Evolutionary conservation across 176 grass and related monocot species (phyloP), one percentile per base, ranked within the genome.

Genomic region (Bothriochloa decipiens): DNA sequence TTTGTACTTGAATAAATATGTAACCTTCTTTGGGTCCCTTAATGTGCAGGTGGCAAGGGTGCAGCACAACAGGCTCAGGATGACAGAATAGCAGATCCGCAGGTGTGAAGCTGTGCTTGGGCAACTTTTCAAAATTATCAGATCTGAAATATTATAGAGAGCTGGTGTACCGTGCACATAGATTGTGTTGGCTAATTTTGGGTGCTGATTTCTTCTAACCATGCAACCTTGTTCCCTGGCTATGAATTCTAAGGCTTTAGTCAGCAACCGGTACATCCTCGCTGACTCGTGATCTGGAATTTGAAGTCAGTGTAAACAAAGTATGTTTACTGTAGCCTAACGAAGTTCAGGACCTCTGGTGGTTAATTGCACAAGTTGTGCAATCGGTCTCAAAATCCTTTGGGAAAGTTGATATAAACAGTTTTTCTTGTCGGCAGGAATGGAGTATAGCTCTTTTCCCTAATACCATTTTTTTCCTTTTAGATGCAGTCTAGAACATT

Each of bases 191-290:
- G 18, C 52, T 80, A 69, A 37, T 80, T 83, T 69, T 50, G 69
- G 47, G 68, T 65, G 69, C 52, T 64, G 41, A 87, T 74, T 75
- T 80, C 67, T 33, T 87, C 81, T 90, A 87, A 87, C 81, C 61
- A 74, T 67, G 22, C 37, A 79, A 90, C 68, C 61, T 84, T 67
- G 47, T 74, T 41, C 17, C 14, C 39, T 80, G 88, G 78, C 68
- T 68, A 42, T 65, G 61, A 63, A 74, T 52, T 86, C 15, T 64
- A 45, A 25, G 84, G 67, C 57, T 67, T 65, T 72, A 43, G 28
- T 49, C 57, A 57, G 52, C 2, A 37, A 49, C 55, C 5, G 22
- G 25, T 67, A 13, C 22, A 49, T 83, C 75, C 16, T 74, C 8
- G 26, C 65, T 78, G 33, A 77, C 53, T 86, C 6, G 17, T 72